Percentiles rank a stretch among this genome's conserved stretches.
phyloP scores from a whole-genome alignment of 2,329 filamentous ascomycete genomes.

The Alternaria novae-zelandiae region DNA sequence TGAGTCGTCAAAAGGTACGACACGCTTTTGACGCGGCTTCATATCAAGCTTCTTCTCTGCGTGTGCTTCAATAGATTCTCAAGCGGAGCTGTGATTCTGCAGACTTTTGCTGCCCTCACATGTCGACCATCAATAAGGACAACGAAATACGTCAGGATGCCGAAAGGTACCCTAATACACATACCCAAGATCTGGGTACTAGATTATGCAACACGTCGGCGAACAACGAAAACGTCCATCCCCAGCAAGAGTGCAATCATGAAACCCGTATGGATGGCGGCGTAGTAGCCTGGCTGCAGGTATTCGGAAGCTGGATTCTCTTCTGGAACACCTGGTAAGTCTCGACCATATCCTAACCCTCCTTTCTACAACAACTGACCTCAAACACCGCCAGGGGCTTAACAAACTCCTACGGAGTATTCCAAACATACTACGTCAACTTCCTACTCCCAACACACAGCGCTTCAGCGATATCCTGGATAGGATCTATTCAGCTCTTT shows the following conservation, averaged over 20 bases:
- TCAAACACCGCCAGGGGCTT: not conserved
- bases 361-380: not conserved
- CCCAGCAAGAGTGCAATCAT: not conserved
- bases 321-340: not conserved
- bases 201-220: not conserved
- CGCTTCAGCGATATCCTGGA: not conserved
- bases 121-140: not conserved
- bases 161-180: not conserved
- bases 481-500: not conserved
- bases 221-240: not conserved
- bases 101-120: fast-evolving
- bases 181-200: not conserved
- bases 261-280: not conserved
- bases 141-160: not conserved
- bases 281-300: not conserved
- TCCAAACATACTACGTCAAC: not conserved
- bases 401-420: not conserved
- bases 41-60: not conserved
- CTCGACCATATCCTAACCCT: not conserved
- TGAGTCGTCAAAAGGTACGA: not conserved
- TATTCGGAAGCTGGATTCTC: not conserved
- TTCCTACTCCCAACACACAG: not conserved
- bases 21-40: no score
- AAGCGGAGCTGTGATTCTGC: fast-evolving
- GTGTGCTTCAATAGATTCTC: not conserved